A percentile compares a stretch with the other conserved stretches of the same genome.
phyloP scores from a whole-genome alignment of 805 yeast genomes.

The Zygoascus biomembranicola region DNA sequence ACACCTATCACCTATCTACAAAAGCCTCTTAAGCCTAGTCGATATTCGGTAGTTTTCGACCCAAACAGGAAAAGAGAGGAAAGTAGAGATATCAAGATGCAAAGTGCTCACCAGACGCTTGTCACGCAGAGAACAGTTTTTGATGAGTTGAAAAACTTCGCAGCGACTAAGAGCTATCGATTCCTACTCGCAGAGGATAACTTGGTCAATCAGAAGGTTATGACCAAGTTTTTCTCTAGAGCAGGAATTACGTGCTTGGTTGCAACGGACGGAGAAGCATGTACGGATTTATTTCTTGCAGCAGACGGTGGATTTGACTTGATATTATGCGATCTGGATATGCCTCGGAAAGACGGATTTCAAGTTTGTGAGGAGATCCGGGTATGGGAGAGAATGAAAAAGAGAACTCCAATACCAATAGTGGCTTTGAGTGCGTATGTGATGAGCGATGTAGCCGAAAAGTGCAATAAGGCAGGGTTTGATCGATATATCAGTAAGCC shows the following conservation, averaged over 20 bases:
- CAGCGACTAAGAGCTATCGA: constrained; percentile 11
- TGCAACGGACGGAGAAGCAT: constrained; percentile 27
- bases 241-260: constrained; percentile 25
- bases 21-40: constrained; percentile 20
- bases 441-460: constrained; percentile 26
- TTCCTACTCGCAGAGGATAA: constrained; percentile 89
- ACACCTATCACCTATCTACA: constrained; percentile 13
- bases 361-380: constrained; percentile 27
- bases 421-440: constrained; percentile 30
- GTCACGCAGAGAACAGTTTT: constrained; percentile 17
- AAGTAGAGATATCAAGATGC: constrained; percentile 19
- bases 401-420: constrained; percentile 20
- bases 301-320: constrained; percentile 15
- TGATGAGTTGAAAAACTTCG: constrained; percentile 15
- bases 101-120: constrained; percentile 15
- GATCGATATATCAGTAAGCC: constrained; percentile 27
- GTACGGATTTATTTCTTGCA: constrained; percentile 19
- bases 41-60: constrained; percentile 21
- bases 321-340: constrained; percentile 27
- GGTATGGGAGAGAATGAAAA: constrained; percentile 22
- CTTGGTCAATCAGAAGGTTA: constrained; percentile 82
- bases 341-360: constrained; percentile 31
- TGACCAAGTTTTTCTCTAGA: constrained; percentile 33
- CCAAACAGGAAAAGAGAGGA: constrained; percentile 15
- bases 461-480: constrained; percentile 25